phyloP scores from a whole-genome alignment of 441 rosid genomes.

The Populus hybrid region DNA sequence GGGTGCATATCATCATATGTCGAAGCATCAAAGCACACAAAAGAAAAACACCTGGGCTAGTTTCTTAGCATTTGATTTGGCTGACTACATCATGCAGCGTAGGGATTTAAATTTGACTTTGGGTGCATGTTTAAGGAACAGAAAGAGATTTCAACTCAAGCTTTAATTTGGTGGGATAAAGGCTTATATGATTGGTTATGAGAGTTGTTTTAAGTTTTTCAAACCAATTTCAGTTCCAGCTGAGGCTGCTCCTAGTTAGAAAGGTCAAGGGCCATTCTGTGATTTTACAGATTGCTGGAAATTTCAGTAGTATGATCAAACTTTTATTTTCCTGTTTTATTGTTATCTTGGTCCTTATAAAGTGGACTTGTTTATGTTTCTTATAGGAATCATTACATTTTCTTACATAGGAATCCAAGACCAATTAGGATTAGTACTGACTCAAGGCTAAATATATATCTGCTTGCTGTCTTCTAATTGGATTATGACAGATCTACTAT shows the following conservation, averaged over 20 bases:
- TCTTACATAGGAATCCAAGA: neutral
- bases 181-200: neutral
- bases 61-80: neutral
- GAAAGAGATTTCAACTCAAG: neutral
- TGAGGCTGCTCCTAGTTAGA: neutral
- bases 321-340: neutral
- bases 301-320: neutral
- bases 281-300: neutral
- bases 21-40: neutral
- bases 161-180: neutral
- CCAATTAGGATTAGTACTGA: neutral
- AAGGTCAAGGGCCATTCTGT: neutral
- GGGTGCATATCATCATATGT: neutral
- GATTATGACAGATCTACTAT: neutral
- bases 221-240: neutral
- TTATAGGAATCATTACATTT: neutral
- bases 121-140: neutral
- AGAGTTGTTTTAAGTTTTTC: neutral
- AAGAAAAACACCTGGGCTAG: neutral
- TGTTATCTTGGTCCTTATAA: neutral
- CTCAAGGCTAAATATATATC: neutral
- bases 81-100: neutral
- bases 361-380: neutral
- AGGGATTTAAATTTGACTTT: neutral
- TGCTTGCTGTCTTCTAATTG: neutral